Base-by-base conservation (phyloP, 2,329 filamentous ascomycete genomes). In the Diaporthe sp. region DNA sequence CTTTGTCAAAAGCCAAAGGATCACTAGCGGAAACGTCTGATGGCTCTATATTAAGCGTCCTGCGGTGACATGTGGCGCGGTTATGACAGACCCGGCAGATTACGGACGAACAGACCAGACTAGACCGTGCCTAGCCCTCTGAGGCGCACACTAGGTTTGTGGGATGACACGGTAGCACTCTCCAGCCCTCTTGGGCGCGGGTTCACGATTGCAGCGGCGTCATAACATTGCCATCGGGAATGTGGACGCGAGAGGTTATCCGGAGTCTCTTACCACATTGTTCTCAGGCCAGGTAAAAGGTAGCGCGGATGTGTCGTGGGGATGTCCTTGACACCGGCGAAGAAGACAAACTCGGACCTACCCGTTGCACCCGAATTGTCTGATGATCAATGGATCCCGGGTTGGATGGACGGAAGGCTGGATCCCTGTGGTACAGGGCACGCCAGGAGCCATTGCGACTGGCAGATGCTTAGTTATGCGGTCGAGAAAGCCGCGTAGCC, bases 41-140 rank as follows among this genome's bases (percentile, higher is more conserved):
- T 53, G 22, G 31, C 31, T 53, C 47, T 39, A 53, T 28, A 37
- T 39, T 37, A 68, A n/a, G 65, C 13, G 44, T n/a, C 15, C 5
- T 42, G n/a, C n/a, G 3, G 47, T 53, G 65, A 28, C 65, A 28
- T 68, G 42, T 65, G 65, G 65, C 47, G 47, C 65, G 65, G 65
- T 53, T 20, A 1, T 39, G 65, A 68, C 65, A 68, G 65, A 68
- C 31, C 65, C 65, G 65, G n/a, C 12, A 68, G 22, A 28, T 6
- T 28, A 53, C 47, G 65, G 65, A 68, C n/a, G 65, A 68, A 68
- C 65, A 68, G 47, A 68, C 49, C 28, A 34, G 65, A 68, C 65
- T 53, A 53, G 31, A 25, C n/a, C 49, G 65, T 68, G 65, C 65
- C 25, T 22, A 37, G 31, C 65, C 47, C 17, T 51, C 20, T 55